Evolutionary conservation across 148 eudicot species (phyloP).

Genomic region (Nepenthes mirabilis): DNA sequence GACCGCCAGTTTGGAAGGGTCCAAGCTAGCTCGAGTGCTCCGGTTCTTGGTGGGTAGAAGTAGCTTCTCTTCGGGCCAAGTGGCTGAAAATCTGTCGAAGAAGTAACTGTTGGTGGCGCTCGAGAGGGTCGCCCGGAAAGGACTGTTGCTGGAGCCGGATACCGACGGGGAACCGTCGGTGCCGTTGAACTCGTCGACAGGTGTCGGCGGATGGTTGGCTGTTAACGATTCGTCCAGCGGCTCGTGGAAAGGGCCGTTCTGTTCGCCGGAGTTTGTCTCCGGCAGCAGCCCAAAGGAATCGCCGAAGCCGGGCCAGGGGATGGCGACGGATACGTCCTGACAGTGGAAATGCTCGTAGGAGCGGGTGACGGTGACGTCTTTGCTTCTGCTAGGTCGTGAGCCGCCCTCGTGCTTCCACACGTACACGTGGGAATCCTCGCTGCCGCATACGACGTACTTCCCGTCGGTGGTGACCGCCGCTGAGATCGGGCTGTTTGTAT

Average conservation of each 20-base stretch:
- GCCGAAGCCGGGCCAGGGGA: constrained; percentile 70
- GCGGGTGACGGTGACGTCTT: constrained; percentile 51
- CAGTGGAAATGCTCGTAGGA: constrained; percentile 81
- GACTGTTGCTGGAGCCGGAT: constrained; percentile 33
- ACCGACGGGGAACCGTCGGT: constrained; percentile 34
- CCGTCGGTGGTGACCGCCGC: constrained; percentile 67
- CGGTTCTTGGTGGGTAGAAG: constrained; percentile 20
- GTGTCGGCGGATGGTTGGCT: constrained; percentile 65
- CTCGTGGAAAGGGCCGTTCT: constrained; percentile 17
- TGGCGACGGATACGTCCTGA: constrained; percentile 69
- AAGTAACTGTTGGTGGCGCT: constrained; percentile 57
- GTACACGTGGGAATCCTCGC: constrained; percentile 83
- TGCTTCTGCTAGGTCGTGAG: constrained; percentile 62
- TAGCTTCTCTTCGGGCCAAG: too few species aligned
- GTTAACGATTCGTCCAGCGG: constrained; percentile 28
- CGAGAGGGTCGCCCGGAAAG: constrained; percentile 50
- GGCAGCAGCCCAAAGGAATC: constrained; percentile 28
- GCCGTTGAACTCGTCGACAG: constrained; percentile 45
- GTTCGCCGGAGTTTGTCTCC: constrained; percentile 24
- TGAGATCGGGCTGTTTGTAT: constrained; percentile 87
- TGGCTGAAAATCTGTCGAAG: constrained; percentile 25
- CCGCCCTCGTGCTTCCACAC: constrained; percentile 81
- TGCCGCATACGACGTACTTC: constrained; percentile 69
- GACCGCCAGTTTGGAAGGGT: constrained; percentile 41
- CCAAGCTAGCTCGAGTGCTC: constrained; percentile 63